These are phyloP conservation scores for Haberlea rhodopensis DNA, from an alignment of 257 asterid genomes.

Conservation along the genomic window DNA sequence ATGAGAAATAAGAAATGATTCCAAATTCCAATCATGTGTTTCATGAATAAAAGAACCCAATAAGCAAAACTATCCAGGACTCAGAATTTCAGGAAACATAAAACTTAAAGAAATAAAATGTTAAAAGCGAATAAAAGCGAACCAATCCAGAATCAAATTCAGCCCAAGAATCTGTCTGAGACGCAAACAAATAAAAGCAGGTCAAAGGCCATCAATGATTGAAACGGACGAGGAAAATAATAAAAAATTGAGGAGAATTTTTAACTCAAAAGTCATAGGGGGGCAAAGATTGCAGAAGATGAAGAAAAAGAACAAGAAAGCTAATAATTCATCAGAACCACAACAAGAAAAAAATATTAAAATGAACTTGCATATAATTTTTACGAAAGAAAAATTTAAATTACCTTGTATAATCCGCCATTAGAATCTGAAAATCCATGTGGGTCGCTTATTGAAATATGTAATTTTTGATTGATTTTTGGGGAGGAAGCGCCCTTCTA, in stretches of 20 bases:
- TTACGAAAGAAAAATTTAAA: conserved; percentile 4
- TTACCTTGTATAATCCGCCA: conserved; percentile 43
- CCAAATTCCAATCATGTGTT: conserved; percentile 6
- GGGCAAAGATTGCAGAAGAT: background rate
- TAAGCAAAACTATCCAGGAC: conserved; percentile 8
- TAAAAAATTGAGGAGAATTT: conserved; percentile 7
- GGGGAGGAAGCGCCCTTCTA: background rate
- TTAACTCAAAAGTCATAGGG: conserved; percentile 28
- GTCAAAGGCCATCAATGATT: background rate
- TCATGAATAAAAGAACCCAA: background rate
- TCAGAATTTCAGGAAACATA: conserved; percentile 6
- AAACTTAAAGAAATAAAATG: background rate
- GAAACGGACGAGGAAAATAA: background rate
- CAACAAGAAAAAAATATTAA: background rate
- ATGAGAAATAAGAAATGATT: no score
- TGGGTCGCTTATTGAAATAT: background rate
- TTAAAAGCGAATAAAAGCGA: background rate
- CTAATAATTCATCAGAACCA: conserved; percentile 17
- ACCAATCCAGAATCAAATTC: conserved; percentile 10
- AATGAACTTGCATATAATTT: background rate
- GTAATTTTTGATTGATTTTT: background rate
- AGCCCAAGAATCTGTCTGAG: background rate
- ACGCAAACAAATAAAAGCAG: background rate
- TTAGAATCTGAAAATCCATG: conserved; percentile 26
- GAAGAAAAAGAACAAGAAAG: conserved; percentile 13